Conservation (phyloP, 1,139 yeast species). For the Scheffersomyces stambukii region DNA sequence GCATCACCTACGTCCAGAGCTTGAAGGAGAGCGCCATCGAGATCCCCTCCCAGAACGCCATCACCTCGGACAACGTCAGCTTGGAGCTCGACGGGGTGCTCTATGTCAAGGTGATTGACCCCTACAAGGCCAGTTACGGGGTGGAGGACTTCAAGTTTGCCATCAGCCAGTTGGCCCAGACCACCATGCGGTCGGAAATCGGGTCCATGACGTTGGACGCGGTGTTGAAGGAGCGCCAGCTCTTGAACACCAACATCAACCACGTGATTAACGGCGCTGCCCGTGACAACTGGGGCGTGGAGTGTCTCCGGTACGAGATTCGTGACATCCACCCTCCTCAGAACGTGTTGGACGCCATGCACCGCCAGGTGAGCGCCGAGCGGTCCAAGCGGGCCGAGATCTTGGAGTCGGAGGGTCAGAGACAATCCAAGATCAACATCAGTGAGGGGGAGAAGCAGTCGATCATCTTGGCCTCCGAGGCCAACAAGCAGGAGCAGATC, state of each 20-base stretch:
- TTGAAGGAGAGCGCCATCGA: conserved; percentile 81
- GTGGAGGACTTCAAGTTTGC: conserved; percentile 89
- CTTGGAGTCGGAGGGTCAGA: conserved; percentile 78
- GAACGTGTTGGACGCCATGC: conserved; percentile 88
- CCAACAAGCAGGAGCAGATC: conserved; percentile 55
- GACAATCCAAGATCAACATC: conserved; percentile 73
- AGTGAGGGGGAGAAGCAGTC: conserved; percentile 80
- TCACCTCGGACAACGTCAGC: conserved; percentile 82
- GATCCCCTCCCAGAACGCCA: conserved; percentile 80
- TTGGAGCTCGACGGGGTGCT: conserved; percentile 82
- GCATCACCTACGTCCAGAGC: conserved; percentile 75
- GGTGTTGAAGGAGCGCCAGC: conserved; percentile 72
- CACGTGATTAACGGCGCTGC: conserved; percentile 83
- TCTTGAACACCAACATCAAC: conserved; percentile 69
- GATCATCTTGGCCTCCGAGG: conserved; percentile 68
- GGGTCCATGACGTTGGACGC: conserved; percentile 78
- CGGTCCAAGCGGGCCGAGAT: conserved; percentile 84
- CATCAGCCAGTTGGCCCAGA: conserved; percentile 79
- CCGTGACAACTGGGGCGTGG: conserved; percentile 75
- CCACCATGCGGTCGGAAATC: conserved; percentile 87
- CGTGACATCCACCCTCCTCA: conserved; percentile 86
- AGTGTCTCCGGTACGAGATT: conserved; percentile 80
- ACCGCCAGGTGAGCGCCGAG: conserved; percentile 83
- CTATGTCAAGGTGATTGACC: conserved; percentile 72
- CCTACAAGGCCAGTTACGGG: conserved; percentile 83